A percentile compares a stretch with the other conserved stretches of the same genome.
These are phyloP conservation scores for Yamadazyma paraphyllophila DNA, from an alignment of 805 yeast genomes.

Conservation along the genomic window DNA sequence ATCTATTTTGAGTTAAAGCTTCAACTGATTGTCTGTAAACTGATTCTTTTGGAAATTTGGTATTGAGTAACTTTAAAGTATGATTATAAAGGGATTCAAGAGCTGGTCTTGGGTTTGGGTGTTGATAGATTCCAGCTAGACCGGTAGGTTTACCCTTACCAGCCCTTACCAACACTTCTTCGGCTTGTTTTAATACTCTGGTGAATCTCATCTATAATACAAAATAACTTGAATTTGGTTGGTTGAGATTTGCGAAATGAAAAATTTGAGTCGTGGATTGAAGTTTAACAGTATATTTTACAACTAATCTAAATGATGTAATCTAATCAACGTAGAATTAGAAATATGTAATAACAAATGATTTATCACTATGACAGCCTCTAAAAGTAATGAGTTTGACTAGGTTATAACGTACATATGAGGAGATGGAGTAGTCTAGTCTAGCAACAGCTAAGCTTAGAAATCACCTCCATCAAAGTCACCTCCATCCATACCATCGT, in stretches of 20 bases:
- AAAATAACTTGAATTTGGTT: slow-evolving; percentile 13
- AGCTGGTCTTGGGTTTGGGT: slow-evolving; percentile 83
- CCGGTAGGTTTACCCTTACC: slow-evolving; percentile 76
- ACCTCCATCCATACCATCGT: slow-evolving; percentile 38
- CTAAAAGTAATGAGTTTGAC: not conserved
- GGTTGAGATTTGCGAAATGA: slow-evolving; percentile 9
- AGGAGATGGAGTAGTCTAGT: no score
- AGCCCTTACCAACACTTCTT: slow-evolving; percentile 56
- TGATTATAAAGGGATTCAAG: slow-evolving; percentile 66
- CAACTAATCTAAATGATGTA: no score
- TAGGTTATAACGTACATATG: no score
- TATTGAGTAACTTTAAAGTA: slow-evolving; percentile 57
- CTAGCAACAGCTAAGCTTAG: not conserved
- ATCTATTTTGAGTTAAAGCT: slow-evolving; percentile 66
- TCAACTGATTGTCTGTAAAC: slow-evolving; percentile 75
- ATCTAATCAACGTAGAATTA: no score
- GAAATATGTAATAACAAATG: no score
- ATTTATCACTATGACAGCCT: no score
- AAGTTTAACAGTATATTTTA: no score
- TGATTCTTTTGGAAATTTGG: slow-evolving; percentile 67
- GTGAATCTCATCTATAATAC: slow-evolving; percentile 36
- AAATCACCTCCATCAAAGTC: slow-evolving; percentile 12
- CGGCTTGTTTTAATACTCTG: slow-evolving; percentile 41
- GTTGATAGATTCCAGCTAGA: slow-evolving; percentile 71
- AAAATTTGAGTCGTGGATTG: not conserved